Percentiles rank a stretch among this genome's conserved stretches.
phyloP scores from a whole-genome alignment of 2,329 filamentous ascomycete species.

The Ophiostoma fasciatum region DNA sequence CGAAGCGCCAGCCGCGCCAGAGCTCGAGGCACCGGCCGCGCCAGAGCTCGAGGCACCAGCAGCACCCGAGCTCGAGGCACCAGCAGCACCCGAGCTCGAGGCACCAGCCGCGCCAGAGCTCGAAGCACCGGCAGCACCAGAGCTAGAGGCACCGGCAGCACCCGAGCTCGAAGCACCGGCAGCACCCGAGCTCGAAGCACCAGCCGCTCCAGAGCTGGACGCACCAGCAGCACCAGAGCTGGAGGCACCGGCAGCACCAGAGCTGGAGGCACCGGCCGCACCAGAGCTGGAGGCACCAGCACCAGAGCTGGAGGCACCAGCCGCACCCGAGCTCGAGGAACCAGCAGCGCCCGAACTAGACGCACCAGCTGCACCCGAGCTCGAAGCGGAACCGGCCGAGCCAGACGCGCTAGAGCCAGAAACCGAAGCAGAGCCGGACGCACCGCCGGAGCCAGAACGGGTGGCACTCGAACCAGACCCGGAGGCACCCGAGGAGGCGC shows the following conservation, averaged over 20 bases:
- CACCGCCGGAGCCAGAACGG: no score
- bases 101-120: no score
- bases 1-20: no score
- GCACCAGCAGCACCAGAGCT: neutral
- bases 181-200: neutral
- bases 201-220: neutral
- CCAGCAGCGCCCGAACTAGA: neutral
- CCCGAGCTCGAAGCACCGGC: no score
- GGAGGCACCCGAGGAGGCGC: neutral
- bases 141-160: neutral
- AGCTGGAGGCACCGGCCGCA: neutral
- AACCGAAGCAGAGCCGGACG: no score
- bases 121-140: neutral
- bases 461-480: neutral
- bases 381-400: neutral
- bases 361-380: no score
- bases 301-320: no score
- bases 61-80: no score
- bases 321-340: neutral
- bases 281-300: neutral
- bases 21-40: no score
- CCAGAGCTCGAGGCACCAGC: no score
- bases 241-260: no score
- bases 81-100: no score
- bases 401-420: neutral